These are phyloP conservation scores for Sanghuangporus baumii DNA, from an alignment of 1,284 basidiomycete species.

Conservation along the genomic window DNA sequence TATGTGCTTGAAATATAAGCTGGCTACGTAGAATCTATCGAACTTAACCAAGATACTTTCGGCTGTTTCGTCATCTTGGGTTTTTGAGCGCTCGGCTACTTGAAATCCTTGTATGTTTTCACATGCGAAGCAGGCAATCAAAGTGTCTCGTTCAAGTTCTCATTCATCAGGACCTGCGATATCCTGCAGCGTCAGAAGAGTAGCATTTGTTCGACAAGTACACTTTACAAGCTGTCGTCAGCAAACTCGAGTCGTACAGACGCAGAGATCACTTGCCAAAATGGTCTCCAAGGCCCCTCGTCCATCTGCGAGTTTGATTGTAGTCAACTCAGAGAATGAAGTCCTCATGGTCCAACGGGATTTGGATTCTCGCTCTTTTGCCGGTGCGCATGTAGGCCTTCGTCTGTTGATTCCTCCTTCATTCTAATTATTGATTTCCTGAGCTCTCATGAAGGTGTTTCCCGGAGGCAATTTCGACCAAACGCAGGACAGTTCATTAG, in stretches of 20 bases:
- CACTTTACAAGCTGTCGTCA: too few species aligned
- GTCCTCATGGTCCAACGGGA: slow-evolving; percentile 64
- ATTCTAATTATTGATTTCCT: neutral
- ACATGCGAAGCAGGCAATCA: too few species aligned
- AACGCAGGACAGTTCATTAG: slow-evolving; percentile 48
- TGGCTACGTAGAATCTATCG: too few species aligned
- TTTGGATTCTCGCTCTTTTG: slow-evolving; percentile 55
- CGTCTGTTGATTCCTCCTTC: neutral
- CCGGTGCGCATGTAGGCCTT: slow-evolving; percentile 54
- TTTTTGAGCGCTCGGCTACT: too few species aligned
- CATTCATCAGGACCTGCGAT: too few species aligned
- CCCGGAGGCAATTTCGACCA: slow-evolving; percentile 65
- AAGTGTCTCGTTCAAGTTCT: too few species aligned
- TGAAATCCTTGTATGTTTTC: too few species aligned
- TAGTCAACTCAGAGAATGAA: slow-evolving; percentile 60
- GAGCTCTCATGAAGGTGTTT: slow-evolving; percentile 51
- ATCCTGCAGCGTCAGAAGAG: too few species aligned
- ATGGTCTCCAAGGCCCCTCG: neutral
- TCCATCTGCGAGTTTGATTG: slow-evolving; percentile 54
- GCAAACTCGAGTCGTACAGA: neutral
- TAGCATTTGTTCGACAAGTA: too few species aligned
- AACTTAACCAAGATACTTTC: too few species aligned
- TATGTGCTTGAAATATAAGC: too few species aligned
- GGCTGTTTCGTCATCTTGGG: too few species aligned
- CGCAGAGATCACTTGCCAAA: neutral